Percentiles rank a stretch among this genome's conserved stretches.
phyloP scores from a whole-genome alignment of 306 rosid genomes.

The Styphnolobium japonicum region DNA sequence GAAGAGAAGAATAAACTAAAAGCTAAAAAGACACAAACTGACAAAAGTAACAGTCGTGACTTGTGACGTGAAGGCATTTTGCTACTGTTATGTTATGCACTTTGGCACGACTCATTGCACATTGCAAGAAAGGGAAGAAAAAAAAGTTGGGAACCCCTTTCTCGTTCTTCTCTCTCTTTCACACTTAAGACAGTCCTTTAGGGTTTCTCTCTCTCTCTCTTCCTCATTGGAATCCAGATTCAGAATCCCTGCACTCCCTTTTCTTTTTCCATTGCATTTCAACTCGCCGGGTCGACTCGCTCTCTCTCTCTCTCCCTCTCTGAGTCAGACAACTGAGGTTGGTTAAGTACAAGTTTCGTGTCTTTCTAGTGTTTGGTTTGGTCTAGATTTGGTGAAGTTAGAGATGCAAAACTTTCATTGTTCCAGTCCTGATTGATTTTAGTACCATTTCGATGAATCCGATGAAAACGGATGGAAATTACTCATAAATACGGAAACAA shows the following conservation, averaged over 20 bases:
- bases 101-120: slow-evolving; percentile 37
- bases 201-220: slow-evolving; percentile 48
- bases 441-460: slow-evolving; percentile 50
- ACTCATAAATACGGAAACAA: background rate
- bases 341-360: background rate
- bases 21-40: too few species aligned
- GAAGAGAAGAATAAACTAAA: too few species aligned
- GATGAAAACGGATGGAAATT: too few species aligned
- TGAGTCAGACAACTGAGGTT: too few species aligned
- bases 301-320: background rate
- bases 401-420: background rate
- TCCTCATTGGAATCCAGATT: slow-evolving; percentile 43
- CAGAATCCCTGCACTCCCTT: slow-evolving; percentile 64
- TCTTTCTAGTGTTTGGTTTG: slow-evolving; percentile 15
- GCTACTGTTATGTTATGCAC: slow-evolving; percentile 56
- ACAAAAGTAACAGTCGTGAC: background rate
- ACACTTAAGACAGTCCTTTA: slow-evolving; percentile 16
- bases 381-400: slow-evolving; percentile 28
- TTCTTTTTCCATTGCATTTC: slow-evolving; percentile 1
- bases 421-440: slow-evolving; percentile 27
- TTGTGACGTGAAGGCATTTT: background rate
- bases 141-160: too few species aligned
- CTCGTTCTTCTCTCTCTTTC: background rate
- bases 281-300: slow-evolving; percentile 43
- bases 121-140: background rate